These are phyloP conservation scores for Paecilomyces sp. DNA, from an alignment of 2,329 filamentous ascomycete species.

Conservation along the genomic window DNA sequence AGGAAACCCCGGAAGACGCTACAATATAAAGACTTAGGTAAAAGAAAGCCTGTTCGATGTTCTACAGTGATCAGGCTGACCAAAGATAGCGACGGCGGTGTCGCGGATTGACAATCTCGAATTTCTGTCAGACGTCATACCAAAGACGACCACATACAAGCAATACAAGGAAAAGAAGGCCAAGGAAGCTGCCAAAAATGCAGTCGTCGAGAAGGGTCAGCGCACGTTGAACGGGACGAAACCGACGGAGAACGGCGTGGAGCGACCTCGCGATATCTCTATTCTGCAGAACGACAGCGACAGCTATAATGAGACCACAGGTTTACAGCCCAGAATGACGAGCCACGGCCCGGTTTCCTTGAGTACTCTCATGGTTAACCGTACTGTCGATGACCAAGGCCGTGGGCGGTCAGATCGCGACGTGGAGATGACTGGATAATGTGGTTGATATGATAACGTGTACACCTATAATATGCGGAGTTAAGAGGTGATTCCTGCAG, in stretches of 20 bases:
- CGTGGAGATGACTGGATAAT: conserved; percentile 54
- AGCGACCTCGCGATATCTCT: conserved; percentile 5
- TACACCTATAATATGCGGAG: not conserved
- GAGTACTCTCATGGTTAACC: conserved; percentile 49
- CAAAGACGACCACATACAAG: conserved; percentile 75
- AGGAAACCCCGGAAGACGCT: conserved; percentile 87
- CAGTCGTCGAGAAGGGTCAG: conserved; percentile 29
- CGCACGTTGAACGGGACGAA: conserved; percentile 26
- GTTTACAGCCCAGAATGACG: conserved; percentile 27
- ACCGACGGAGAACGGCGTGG: conserved; percentile 8
- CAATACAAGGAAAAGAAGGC: conserved; percentile 61
- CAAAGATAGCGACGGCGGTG: conserved; percentile 65
- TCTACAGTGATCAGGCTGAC: not conserved
- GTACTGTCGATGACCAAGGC: conserved; percentile 41
- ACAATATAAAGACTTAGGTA: conserved; percentile 90
- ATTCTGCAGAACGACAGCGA: conserved; percentile 4
- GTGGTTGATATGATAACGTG: not conserved
- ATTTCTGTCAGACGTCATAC: conserved; percentile 86
- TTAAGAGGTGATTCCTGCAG: not conserved
- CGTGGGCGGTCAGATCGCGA: conserved; percentile 36
- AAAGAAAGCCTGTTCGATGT: conserved; percentile 11
- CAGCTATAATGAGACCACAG: conserved; percentile 13
- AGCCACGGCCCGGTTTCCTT: conserved; percentile 31
- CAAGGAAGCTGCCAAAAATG: conserved; percentile 24
- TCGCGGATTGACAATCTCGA: conserved; percentile 87